A percentile compares a stretch with the other conserved stretches of the same genome.
Evolutionary conservation across 179 eudicot species (phyloP).

Genomic region (Actinidia chinensis): DNA sequence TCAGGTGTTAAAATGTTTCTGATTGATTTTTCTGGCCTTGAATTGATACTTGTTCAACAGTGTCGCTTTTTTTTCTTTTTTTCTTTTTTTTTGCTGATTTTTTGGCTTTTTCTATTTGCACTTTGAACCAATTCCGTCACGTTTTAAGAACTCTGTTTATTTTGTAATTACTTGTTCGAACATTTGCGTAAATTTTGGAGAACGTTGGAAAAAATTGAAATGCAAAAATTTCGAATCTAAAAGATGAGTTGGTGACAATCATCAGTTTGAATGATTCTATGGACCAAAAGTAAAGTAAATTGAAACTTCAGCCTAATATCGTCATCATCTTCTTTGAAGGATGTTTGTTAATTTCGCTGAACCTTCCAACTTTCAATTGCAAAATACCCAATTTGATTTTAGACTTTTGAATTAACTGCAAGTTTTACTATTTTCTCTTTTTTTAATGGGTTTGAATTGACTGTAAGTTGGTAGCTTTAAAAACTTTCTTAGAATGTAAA

Average conservation of each 20-base stretch:
- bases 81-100: neutral
- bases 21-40: too few species aligned
- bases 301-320: neutral
- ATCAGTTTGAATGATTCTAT: neutral
- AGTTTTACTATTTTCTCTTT: neutral
- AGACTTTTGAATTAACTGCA: slow-evolving; percentile 3
- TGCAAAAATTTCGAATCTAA: neutral
- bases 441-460: neutral
- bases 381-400: neutral
- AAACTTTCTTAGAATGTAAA: neutral
- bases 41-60: neutral
- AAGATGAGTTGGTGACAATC: neutral
- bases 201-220: neutral
- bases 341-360: slow-evolving; percentile 7
- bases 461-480: neutral
- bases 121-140: neutral
- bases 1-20: too few species aligned
- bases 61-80: neutral
- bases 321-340: neutral
- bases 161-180: neutral
- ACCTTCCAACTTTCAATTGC: neutral
- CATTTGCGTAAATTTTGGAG: neutral
- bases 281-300: neutral
- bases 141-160: neutral
- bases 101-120: neutral